phyloP scores from a whole-genome alignment of 208 protist species.

The Tritrichomonas foetus region DNA sequence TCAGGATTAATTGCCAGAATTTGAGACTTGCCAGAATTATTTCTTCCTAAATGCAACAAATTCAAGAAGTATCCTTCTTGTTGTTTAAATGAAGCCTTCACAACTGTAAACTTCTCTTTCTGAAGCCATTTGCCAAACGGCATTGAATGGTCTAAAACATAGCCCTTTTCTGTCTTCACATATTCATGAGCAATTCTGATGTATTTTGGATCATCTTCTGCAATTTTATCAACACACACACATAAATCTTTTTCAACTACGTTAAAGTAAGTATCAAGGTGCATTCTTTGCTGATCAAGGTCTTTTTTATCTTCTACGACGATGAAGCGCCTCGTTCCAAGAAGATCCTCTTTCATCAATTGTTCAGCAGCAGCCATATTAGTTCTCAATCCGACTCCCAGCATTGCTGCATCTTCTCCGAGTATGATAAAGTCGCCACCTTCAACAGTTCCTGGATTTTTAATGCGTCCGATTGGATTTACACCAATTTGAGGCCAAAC shows the following conservation, averaged over 20 bases:
- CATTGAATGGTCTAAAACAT: not conserved
- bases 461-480: not conserved
- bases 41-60: not conserved
- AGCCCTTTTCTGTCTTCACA: not conserved
- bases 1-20: conserved; percentile 27
- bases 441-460: not conserved
- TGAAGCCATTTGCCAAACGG: conserved; percentile 2
- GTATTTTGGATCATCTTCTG: conserved; percentile 17
- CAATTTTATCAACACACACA: conserved; percentile 14
- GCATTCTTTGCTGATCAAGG: not conserved
- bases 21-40: not conserved
- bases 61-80: conserved; percentile 33
- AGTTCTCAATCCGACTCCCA: not conserved
- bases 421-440: conserved; percentile 10
- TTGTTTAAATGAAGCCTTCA: not conserved
- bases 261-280: conserved; percentile 24
- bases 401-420: not conserved
- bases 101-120: conserved; percentile 18
- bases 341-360: not conserved
- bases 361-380: not conserved
- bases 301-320: conserved; percentile 23
- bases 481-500: conserved; percentile 29
- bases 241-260: not conserved
- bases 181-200: conserved; percentile 24
- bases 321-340: not conserved